Evolutionary conservation across 441 rosid species (phyloP).

Genomic region (Aquilaria agallochum): DNA sequence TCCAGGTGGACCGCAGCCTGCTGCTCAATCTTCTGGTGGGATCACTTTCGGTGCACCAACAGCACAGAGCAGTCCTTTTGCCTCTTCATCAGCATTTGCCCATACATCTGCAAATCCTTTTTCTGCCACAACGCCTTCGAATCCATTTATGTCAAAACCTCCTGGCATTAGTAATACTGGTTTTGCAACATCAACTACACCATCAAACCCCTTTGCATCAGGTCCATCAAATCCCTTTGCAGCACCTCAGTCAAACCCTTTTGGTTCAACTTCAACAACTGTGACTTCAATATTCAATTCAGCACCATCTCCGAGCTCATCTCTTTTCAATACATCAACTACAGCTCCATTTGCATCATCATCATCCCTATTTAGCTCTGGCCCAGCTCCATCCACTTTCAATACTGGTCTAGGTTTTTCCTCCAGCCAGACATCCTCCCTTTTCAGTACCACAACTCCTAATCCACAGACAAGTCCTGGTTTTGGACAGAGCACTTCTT

Average conservation of each 20-base stretch:
- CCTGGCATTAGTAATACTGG: conserved; percentile 41
- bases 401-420: conserved; percentile 35
- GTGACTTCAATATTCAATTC: conserved; percentile 40
- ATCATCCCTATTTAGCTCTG: conserved; percentile 55
- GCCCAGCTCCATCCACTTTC: conserved; percentile 47
- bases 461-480: conserved; percentile 47
- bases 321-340: conserved; percentile 45
- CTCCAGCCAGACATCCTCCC: conserved; percentile 52
- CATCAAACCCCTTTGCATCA: conserved; percentile 54
- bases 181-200: conserved; percentile 37
- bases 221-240: conserved; percentile 45
- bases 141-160: conserved; percentile 55
- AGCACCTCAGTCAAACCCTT: conserved; percentile 24
- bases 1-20: conserved; percentile 73
- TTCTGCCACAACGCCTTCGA: conserved; percentile 36
- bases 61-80: conserved; percentile 45
- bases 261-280: conserved; percentile 15
- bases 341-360: conserved; percentile 49
- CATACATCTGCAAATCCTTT: conserved; percentile 62
- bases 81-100: conserved; percentile 39
- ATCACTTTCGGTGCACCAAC: conserved; percentile 40
- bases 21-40: conserved; percentile 55
- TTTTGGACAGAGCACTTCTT: conserved; percentile 43
- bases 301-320: conserved; percentile 30
- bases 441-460: conserved; percentile 50